A percentile compares a stretch with the other conserved stretches of the same genome.
Conservation (phyloP, 441 rosid genomes). For the Gossypium trilobum region DNA sequence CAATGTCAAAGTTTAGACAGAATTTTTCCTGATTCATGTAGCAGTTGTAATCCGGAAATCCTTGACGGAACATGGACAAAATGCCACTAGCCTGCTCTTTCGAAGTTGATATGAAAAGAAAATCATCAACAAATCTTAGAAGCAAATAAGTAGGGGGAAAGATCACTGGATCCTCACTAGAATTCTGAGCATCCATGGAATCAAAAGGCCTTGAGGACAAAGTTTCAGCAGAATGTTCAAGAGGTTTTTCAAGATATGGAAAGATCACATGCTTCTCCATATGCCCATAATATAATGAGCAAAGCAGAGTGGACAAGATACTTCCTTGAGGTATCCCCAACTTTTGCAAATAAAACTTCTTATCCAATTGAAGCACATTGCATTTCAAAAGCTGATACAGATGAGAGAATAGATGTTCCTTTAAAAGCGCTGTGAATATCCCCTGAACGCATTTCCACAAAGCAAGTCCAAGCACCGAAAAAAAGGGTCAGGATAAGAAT, state of each 20-base stretch:
- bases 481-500: background rate
- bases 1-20: constrained; percentile 53
- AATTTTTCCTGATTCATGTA: constrained; percentile 66
- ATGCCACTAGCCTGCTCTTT: constrained; percentile 54
- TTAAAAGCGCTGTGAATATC: constrained; percentile 22
- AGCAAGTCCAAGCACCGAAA: background rate
- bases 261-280: constrained; percentile 60
- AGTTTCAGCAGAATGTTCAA: constrained; percentile 18
- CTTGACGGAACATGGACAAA: constrained; percentile 38
- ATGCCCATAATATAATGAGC: constrained; percentile 80
- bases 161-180: constrained; percentile 18
- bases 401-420: constrained; percentile 31
- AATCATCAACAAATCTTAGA: constrained; percentile 71
- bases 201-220: constrained; percentile 10
- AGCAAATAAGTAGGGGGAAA: constrained; percentile 35
- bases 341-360: constrained; percentile 47
- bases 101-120: constrained; percentile 75
- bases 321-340: constrained; percentile 90
- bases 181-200: constrained; percentile 7
- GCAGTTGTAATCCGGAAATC: constrained; percentile 72
- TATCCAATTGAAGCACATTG: constrained; percentile 49
- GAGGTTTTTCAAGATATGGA: constrained; percentile 50
- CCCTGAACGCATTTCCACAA: constrained; percentile 37
- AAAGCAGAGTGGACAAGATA: constrained; percentile 58
- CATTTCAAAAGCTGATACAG: constrained; percentile 53